Conservation (phyloP, 257 asterid species). For the Jacaranda copaia region DNA sequence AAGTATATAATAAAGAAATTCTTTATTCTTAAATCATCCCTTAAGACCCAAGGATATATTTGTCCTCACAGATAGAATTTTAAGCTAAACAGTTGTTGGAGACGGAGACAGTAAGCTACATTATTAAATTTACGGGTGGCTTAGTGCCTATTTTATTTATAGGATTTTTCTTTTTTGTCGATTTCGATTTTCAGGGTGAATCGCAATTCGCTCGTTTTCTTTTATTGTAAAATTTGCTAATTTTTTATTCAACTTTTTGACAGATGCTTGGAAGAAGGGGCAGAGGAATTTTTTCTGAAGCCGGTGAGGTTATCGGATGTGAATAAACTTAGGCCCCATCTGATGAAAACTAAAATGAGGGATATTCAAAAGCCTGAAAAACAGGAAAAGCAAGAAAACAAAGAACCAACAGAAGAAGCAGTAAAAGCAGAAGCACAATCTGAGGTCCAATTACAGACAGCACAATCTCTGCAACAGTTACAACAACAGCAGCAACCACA, state of each 20-base stretch:
- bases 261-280: slow-evolving; percentile 94
- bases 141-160: too few species aligned
- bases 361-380: slow-evolving; percentile 42
- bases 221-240: not conserved
- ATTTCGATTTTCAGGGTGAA: too few species aligned
- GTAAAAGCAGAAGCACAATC: not conserved
- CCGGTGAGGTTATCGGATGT: slow-evolving; percentile 86
- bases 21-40: too few species aligned
- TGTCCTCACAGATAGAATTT: too few species aligned
- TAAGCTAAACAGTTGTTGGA: too few species aligned
- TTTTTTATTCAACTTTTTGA: too few species aligned
- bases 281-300: slow-evolving; percentile 85
- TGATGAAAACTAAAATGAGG: slow-evolving; percentile 57
- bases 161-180: too few species aligned
- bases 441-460: slow-evolving; percentile 30
- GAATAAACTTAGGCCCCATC: slow-evolving; percentile 68
- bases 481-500: slow-evolving; percentile 19
- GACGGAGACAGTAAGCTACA: too few species aligned
- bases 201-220: not conserved
- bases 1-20: too few species aligned
- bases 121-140: too few species aligned
- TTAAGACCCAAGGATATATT: too few species aligned
- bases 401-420: slow-evolving; percentile 15
- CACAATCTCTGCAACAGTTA: not conserved
- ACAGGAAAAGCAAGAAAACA: slow-evolving; percentile 34